A percentile compares a stretch with the other conserved stretches of the same genome.
These are phyloP conservation scores for Austroboletus sp. DNA, from an alignment of 1,284 basidiomycete genomes.

Conservation along the genomic window DNA sequence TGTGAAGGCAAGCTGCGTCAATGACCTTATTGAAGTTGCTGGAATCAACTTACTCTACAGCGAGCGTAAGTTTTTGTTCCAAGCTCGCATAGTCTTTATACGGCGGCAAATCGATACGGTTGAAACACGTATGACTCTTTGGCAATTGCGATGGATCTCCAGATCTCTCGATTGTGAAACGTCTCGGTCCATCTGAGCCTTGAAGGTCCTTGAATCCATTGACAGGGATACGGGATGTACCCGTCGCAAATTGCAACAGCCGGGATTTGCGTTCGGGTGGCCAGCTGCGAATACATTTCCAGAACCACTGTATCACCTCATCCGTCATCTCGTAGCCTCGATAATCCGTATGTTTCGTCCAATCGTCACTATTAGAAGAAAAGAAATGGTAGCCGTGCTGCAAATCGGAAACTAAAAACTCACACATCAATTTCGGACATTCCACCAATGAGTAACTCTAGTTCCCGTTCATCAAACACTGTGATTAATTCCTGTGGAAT, in stretches of 20 bases:
- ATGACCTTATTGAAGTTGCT: background rate
- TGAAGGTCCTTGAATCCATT: conserved; percentile 94
- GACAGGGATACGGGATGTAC: conserved; percentile 86
- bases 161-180: conserved; percentile 87
- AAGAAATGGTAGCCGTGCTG: conserved; percentile 1
- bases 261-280: conserved; percentile 89
- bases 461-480: conserved; percentile 91
- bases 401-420: conserved; percentile 26
- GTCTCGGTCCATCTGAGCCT: conserved; percentile 84
- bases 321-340: conserved; percentile 69
- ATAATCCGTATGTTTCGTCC: conserved; percentile 74
- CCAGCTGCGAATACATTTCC: conserved; percentile 90
- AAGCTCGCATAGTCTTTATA: conserved; percentile 79
- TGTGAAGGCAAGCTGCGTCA: conserved; percentile 25
- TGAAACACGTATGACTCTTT: conserved; percentile 83
- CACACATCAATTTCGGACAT: conserved; percentile 94
- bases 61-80: conserved; percentile 78
- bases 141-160: conserved; percentile 82
- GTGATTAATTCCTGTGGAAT: conserved; percentile 91
- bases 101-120: conserved; percentile 78
- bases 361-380: conserved; percentile 50
- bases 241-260: conserved; percentile 86
- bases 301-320: conserved; percentile 96
- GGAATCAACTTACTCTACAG: conserved; percentile 59
- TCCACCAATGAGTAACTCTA: conserved; percentile 88